Base-by-base conservation (phyloP, 306 rosid genomes). In the Pterocarpus santalinus region DNA sequence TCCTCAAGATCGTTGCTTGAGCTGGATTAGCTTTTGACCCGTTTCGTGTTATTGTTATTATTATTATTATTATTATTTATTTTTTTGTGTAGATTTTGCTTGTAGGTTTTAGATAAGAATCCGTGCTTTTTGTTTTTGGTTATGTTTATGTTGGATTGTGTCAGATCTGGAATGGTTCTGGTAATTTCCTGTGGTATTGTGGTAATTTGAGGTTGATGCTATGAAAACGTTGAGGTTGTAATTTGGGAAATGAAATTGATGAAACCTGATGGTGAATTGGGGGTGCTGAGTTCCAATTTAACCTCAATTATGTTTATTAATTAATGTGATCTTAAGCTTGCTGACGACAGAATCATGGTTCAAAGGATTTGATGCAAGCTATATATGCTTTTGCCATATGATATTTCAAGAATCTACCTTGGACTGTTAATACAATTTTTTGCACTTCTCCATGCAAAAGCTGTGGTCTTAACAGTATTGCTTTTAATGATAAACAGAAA, bases 91-190 rank as follows among this genome's bases (percentile, higher is more conserved):
- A 34, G 73, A 53, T 79, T 79, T 83, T 72, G 56, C 43, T 36
- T 69, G 36, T 65, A 53, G 73, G 78, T 71, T 79, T 79, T 80
- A 63, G 47, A 22, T 72, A 8, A 16, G 16, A 63, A 67, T 58
- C 6, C 16, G 17, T 14, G 70, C 69, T 52, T 57, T 28, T 63
- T 34, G 17, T 62, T 32, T n/a, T 15, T 8, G 5, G 65, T 16
- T 78, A 22, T 56, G 47, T 49, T 5, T 72, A 5, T 73, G 41
- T 67, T 55, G 7, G 58, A 28, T 75, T 47, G 16, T 36, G 60
- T 79, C 80, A 79, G 90, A 87, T 88, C 90, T 88, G 87, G 84
- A 82, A 39, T 80, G 8, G 39, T 35, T 80, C 30, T n/a, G 57
- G 65, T 75, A 46, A 28, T 75, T 65, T 3, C 60, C 1, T 81